Conservation (phyloP, 2,329 filamentous ascomycete genomes). For the Trichoderma koningiopsis region DNA sequence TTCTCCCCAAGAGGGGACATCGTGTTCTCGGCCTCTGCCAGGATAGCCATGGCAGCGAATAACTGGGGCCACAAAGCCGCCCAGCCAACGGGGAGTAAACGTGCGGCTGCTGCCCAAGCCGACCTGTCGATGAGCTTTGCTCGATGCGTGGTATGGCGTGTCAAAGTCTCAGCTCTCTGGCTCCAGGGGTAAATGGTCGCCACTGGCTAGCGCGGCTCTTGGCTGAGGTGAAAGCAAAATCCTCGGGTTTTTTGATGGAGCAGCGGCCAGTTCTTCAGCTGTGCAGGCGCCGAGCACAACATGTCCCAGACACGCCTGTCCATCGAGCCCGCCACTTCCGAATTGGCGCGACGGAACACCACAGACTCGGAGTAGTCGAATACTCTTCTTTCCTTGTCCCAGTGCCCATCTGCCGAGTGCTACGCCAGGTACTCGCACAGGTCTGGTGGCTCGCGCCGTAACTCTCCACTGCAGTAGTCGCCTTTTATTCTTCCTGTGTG, state of each 20-base stretch:
- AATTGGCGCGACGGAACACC: constrained; percentile 20
- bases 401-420: not conserved
- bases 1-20: not conserved
- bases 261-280: constrained; percentile 20
- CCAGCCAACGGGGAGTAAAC: constrained; percentile 24
- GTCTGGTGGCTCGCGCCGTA: not conserved
- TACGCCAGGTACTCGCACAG: constrained; percentile 8
- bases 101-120: constrained; percentile 17
- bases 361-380: constrained; percentile 9
- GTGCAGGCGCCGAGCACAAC: constrained; percentile 2
- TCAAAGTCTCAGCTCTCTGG: constrained; percentile 21
- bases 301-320: not conserved
- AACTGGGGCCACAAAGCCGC: constrained; percentile 17
- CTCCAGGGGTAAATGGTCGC: constrained; percentile 23
- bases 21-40: constrained; percentile 21
- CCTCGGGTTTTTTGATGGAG: constrained; percentile 15
- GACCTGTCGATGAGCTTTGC: constrained; percentile 7
- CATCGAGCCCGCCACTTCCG: constrained; percentile 24
- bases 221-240: constrained; percentile 13
- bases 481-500: constrained; percentile 8
- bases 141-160: constrained; percentile 15
- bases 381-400: constrained; percentile 1
- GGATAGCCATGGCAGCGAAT: constrained; percentile 5
- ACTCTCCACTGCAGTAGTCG: constrained; percentile 14
- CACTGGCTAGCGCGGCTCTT: constrained; percentile 20